Evolutionary conservation across 345 rosid species (phyloP).

Genomic region (Hypericum perforatum): DNA sequence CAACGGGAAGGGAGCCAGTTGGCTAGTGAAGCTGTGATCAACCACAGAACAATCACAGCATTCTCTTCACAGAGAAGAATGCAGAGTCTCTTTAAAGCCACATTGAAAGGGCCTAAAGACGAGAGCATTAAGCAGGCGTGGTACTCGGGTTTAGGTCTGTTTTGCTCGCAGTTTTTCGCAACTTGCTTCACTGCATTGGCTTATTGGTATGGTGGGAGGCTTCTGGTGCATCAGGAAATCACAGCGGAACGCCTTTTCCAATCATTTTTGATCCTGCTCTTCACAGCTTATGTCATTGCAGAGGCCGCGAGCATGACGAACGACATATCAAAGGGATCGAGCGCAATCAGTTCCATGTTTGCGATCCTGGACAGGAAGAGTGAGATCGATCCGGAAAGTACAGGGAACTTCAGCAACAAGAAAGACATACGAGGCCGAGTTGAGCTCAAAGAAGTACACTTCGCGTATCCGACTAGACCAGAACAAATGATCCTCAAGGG

Average conservation of each 20-base stretch:
- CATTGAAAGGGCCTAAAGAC: slow-evolving; percentile 45
- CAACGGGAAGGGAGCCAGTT: slow-evolving; percentile 64
- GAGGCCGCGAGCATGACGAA: slow-evolving; percentile 67
- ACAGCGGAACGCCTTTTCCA: slow-evolving; percentile 46
- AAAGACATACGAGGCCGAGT: slow-evolving; percentile 34
- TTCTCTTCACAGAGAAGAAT: slow-evolving; percentile 64
- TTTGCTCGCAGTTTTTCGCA: slow-evolving; percentile 50
- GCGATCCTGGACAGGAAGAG: slow-evolving; percentile 42
- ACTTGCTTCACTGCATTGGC: slow-evolving; percentile 50
- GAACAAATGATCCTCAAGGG: slow-evolving; percentile 47
- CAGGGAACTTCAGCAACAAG: slow-evolving; percentile 20
- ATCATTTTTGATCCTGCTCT: slow-evolving; percentile 40
- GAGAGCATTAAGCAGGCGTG: slow-evolving; percentile 45
- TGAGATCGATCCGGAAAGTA: slow-evolving; percentile 41
- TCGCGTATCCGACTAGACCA: slow-evolving; percentile 53
- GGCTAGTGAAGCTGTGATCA: slow-evolving; percentile 53
- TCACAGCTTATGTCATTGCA: slow-evolving; percentile 55
- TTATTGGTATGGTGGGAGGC: slow-evolving; percentile 60
- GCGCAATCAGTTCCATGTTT: slow-evolving; percentile 36
- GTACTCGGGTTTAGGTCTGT: slow-evolving; percentile 49
- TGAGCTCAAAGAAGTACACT: slow-evolving; percentile 46
- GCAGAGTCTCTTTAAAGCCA: slow-evolving; percentile 36
- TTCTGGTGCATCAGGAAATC: slow-evolving; percentile 25
- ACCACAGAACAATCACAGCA: slow-evolving; percentile 68
- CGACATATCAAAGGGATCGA: slow-evolving; percentile 53